Conservation (phyloP, 108 stramenopile species). For the Parmales sp. region DNA sequence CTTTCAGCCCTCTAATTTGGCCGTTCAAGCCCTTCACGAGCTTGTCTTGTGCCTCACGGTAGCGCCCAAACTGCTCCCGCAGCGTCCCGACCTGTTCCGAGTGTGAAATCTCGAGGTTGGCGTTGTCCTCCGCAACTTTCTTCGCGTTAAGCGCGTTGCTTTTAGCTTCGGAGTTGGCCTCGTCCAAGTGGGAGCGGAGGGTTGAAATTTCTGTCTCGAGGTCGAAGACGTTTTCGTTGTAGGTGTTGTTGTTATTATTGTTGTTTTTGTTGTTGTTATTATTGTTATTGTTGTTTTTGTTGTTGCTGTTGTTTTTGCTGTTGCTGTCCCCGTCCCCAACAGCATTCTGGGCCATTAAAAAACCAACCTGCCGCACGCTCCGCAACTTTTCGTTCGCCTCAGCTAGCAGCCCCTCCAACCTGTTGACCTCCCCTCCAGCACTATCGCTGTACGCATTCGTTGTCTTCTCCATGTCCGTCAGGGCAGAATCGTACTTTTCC, state of each 20-base stretch:
- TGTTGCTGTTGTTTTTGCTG: no score
- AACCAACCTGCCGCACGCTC: no score
- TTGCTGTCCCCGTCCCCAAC: no score
- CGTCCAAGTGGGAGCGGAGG: background rate
- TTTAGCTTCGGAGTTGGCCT: background rate
- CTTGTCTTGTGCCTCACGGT: slow-evolving; percentile 2
- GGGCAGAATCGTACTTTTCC: background rate
- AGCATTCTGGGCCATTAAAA: no score
- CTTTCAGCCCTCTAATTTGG: background rate
- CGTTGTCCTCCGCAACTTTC: no score
- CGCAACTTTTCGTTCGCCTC: background rate
- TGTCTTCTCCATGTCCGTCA: background rate
- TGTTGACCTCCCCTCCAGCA: background rate
- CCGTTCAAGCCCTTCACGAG: background rate
- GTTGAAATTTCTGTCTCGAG: no score
- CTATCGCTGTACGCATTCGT: background rate
- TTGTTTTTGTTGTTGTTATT: background rate
- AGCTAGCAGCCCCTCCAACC: background rate
- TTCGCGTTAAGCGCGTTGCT: no score
- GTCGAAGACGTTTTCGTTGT: no score
- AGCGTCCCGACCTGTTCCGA: background rate
- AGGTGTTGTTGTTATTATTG: no score
- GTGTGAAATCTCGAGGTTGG: background rate
- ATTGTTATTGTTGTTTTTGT: background rate
- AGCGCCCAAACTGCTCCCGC: slow-evolving; percentile 5